Evolutionary conservation across 2,329 filamentous ascomycete species (phyloP).

Genomic region (Aureobasidium sp.): DNA sequence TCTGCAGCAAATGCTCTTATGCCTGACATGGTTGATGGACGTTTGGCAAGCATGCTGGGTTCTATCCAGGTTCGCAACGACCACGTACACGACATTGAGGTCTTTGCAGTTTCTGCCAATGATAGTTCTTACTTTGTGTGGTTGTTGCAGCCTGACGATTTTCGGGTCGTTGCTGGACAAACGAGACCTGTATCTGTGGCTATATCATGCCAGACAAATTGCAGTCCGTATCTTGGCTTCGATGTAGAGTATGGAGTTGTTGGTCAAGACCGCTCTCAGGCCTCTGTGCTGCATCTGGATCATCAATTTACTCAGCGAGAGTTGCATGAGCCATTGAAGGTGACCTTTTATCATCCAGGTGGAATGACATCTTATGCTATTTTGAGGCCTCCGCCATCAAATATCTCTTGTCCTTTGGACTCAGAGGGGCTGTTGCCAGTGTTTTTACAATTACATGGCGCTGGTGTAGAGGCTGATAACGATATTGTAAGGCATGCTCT

Average conservation of each 20-base stretch:
- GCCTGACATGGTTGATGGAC: conserved; percentile 43
- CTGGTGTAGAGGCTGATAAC: conserved; percentile 47
- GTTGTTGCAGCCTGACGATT: not conserved
- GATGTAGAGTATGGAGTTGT: not conserved
- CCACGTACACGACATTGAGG: conserved; percentile 19
- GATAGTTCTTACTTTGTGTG: conserved; percentile 1
- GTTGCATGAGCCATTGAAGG: conserved; percentile 39
- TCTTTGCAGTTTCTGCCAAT: conserved; percentile 18
- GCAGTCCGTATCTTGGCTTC: not conserved
- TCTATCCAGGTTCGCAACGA: conserved; percentile 43
- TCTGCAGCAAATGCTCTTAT: conserved; percentile 33
- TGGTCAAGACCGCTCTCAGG: not conserved
- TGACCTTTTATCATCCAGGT: conserved; percentile 47
- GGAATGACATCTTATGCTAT: conserved; percentile 50
- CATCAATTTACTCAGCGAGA: conserved; percentile 17
- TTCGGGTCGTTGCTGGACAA: conserved; percentile 29
- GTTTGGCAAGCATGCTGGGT: conserved; percentile 38
- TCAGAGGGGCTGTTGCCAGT: conserved; percentile 29
- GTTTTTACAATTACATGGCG: conserved; percentile 47
- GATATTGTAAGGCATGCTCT: conserved; percentile 39
- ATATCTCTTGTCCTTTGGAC: conserved; percentile 13
- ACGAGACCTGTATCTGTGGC: conserved; percentile 33
- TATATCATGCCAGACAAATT: conserved; percentile 19
- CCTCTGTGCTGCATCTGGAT: not conserved
- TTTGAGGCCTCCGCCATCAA: conserved; percentile 43